phyloP scores from a whole-genome alignment of 164 flowering plant species.

The Aristolochia fimbriata region DNA sequence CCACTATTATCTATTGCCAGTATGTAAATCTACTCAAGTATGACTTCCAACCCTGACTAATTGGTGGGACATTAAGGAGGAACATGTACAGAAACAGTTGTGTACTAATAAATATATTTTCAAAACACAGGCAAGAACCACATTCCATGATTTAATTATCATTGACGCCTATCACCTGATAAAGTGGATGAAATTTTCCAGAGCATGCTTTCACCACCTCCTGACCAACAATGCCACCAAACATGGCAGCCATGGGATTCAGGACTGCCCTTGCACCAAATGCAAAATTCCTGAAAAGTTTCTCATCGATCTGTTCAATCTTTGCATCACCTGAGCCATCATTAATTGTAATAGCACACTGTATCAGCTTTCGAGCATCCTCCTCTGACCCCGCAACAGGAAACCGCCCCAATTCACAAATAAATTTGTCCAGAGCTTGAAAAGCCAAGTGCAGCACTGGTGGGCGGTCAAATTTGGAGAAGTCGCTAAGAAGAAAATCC shows the following conservation, averaged over 20 bases:
- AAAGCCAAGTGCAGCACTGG: slow-evolving; percentile 77
- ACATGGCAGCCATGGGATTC: slow-evolving; percentile 97
- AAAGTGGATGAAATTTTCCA: slow-evolving; percentile 88
- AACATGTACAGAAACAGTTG: neutral
- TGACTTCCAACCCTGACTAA: too few species aligned
- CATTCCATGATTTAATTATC: too few species aligned
- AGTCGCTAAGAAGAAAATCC: slow-evolving; percentile 74
- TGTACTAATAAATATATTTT: neutral
- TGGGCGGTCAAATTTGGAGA: slow-evolving; percentile 78
- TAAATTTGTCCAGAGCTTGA: slow-evolving; percentile 67
- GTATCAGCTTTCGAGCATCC: slow-evolving; percentile 65
- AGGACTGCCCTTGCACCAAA: slow-evolving; percentile 77
- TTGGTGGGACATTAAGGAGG: neutral
- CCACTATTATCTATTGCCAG: too few species aligned
- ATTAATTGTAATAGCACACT: slow-evolving; percentile 34
- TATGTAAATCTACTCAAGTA: too few species aligned
- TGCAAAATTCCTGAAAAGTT: slow-evolving; percentile 58
- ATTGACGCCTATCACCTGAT: slow-evolving; percentile 37
- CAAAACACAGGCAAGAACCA: neutral
- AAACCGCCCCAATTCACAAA: slow-evolving; percentile 45
- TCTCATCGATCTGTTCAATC: slow-evolving; percentile 48
- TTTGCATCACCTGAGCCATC: slow-evolving; percentile 39
- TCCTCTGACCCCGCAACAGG: slow-evolving; percentile 81
- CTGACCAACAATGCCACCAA: slow-evolving; percentile 90
- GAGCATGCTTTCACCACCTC: slow-evolving; percentile 94